phyloP scores from a whole-genome alignment of 2,329 filamentous ascomycete genomes.

The Alternaria hordeiaustralica region DNA sequence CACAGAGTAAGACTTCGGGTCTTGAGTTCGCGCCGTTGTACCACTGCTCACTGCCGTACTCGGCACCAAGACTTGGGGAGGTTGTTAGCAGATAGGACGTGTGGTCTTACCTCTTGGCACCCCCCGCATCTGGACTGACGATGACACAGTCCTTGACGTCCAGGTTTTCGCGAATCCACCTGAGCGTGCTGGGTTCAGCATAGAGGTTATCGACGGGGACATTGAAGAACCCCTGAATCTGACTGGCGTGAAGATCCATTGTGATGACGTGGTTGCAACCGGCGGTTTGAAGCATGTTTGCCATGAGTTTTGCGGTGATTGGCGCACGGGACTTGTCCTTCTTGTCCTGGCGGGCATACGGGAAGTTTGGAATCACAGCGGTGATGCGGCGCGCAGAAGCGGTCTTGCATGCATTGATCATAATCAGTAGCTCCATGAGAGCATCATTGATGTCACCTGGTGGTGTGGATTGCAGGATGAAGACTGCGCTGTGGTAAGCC shows the following conservation, averaged over 20 bases:
- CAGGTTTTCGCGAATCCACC: conserved; percentile 90
- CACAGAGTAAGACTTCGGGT: not conserved
- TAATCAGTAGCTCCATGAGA: conserved; percentile 97
- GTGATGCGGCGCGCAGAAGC: conserved; percentile 89
- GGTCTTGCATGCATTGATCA: conserved; percentile 94
- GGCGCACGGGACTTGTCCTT: conserved; percentile 96
- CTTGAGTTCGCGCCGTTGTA: not conserved
- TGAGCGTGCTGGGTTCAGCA: conserved; percentile 87
- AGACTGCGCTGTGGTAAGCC: conserved; percentile 64
- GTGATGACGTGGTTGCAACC: conserved; percentile 94
- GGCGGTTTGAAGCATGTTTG: conserved; percentile 95
- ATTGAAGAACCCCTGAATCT: conserved; percentile 97
- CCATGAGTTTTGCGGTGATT: conserved; percentile 93
- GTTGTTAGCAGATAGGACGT: not conserved
- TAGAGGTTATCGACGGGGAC: conserved; percentile 82
- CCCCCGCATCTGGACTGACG: conserved; percentile 92
- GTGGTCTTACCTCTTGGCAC: conserved; percentile 75
- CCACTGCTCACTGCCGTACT: not conserved
- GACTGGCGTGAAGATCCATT: conserved; percentile 92
- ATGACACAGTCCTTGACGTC: conserved; percentile 85
- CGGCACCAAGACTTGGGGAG: not conserved
- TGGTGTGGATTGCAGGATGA: conserved; percentile 93
- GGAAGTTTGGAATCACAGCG: conserved; percentile 94
- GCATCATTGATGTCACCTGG: conserved; percentile 98
- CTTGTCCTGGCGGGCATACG: conserved; percentile 96